These are phyloP conservation scores for Ceratocystis colombiana DNA, from an alignment of 2,329 filamentous ascomycete genomes.

Conservation along the genomic window DNA sequence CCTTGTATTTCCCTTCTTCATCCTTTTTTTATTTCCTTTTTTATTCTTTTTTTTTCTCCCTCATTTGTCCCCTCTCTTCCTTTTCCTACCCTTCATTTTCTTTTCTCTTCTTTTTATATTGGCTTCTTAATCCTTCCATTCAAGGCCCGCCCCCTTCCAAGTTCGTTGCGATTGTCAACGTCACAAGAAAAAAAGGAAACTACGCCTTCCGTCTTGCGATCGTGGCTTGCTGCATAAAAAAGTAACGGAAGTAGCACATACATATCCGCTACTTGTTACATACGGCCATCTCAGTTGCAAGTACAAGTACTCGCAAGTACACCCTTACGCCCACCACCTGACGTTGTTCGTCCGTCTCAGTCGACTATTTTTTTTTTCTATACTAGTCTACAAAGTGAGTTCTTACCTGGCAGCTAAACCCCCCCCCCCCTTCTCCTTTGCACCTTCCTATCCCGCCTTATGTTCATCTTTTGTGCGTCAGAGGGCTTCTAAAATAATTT, in stretches of 20 bases:
- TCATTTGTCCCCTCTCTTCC: not conserved
- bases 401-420: not conserved
- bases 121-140: not conserved
- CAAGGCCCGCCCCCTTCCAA: not conserved
- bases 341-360: not conserved
- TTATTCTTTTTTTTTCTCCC: not conserved
- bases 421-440: conserved; percentile 9
- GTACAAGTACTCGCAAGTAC: not conserved
- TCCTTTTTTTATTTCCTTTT: not conserved
- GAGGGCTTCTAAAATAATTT: conserved; percentile 8
- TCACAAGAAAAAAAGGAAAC: conserved; percentile 14
- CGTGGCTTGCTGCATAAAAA: not conserved
- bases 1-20: not conserved
- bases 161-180: not conserved
- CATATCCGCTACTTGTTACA: not conserved
- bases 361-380: not conserved
- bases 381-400: not conserved
- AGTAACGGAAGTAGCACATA: not conserved
- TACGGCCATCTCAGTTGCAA: not conserved
- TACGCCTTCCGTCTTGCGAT: not conserved
- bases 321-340: not conserved
- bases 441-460: conserved; percentile 4
- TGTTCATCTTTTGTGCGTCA: conserved; percentile 7
- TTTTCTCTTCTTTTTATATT: conserved; percentile 9
- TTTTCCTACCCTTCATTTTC: not conserved